Evolutionary conservation across 73 alveolate genomes (phyloP).

Genomic region (Paramecium pentaurelia): DNA sequence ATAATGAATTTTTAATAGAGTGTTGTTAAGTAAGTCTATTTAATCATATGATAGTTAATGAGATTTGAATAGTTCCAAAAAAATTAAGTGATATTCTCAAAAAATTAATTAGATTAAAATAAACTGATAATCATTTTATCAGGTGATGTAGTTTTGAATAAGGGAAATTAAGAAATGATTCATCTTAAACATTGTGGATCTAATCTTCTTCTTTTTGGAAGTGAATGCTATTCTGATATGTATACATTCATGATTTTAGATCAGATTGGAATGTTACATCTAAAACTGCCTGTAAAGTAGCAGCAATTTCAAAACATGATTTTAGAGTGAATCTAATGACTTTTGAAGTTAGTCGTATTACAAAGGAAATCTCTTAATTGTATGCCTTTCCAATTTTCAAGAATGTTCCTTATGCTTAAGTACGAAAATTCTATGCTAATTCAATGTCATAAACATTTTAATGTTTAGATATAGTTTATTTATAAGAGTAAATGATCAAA

Average conservation of each 20-base stretch:
- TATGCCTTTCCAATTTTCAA: neutral
- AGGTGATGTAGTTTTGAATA: neutral
- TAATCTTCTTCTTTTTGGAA: neutral
- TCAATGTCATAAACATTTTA: neutral
- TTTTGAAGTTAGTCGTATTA: neutral
- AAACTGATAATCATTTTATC: neutral
- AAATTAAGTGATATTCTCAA: neutral
- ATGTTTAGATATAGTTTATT: neutral
- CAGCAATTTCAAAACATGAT: neutral
- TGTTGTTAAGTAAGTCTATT: neutral
- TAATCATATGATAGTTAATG: neutral
- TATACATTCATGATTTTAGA: constrained; percentile 26
- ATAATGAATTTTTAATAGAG: neutral
- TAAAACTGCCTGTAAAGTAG: neutral
- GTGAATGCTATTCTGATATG: constrained; percentile 28
- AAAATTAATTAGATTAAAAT: neutral
- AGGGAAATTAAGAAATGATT: neutral
- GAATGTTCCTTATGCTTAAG: neutral
- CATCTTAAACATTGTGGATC: neutral
- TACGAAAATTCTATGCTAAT: constrained; percentile 22
- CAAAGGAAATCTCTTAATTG: neutral
- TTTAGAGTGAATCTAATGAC: constrained; percentile 20
- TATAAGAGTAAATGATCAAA: neutral
- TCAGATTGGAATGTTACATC: constrained; percentile 25
- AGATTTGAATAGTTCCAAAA: neutral